Evolutionary conservation across 306 rosid species (phyloP).

Genomic region (Fagus crenata): DNA sequence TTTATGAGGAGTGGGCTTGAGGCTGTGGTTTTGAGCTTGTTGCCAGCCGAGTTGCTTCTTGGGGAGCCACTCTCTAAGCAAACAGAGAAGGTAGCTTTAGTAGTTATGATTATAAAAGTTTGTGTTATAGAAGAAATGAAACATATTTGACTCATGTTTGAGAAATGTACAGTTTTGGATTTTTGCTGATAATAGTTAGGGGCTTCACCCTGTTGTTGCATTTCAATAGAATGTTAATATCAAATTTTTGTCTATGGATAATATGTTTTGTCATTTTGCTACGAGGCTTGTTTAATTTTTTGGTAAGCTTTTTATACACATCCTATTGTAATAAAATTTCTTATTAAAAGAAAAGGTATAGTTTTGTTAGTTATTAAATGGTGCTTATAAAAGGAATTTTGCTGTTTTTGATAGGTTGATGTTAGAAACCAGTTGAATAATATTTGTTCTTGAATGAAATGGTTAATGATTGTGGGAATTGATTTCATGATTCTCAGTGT

Average conservation of each 20-base stretch:
- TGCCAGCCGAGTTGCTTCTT: constrained; percentile 88
- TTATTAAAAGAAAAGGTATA: too few species aligned
- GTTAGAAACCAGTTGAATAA: too few species aligned
- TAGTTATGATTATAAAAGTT: constrained; percentile 7
- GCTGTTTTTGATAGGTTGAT: too few species aligned
- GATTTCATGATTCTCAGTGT: too few species aligned
- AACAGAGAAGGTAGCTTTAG: constrained; percentile 74
- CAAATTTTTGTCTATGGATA: background rate
- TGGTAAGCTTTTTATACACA: too few species aligned
- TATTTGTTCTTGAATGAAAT: too few species aligned
- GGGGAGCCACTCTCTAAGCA: constrained; percentile 75
- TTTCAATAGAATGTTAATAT: background rate
- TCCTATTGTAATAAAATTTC: too few species aligned
- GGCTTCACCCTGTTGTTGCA: background rate
- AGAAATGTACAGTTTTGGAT: background rate
- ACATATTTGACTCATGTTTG: background rate
- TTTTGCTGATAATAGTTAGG: background rate
- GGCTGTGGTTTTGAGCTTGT: constrained; percentile 63
- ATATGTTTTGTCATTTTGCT: background rate
- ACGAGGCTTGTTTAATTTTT: background rate
- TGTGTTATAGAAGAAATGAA: constrained; percentile 8
- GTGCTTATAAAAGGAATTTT: too few species aligned
- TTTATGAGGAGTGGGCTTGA: constrained; percentile 77
- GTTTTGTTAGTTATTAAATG: too few species aligned
- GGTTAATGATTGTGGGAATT: too few species aligned